phyloP scores from a whole-genome alignment of 2,329 filamentous ascomycete genomes.

The Beauveria medogensis region DNA sequence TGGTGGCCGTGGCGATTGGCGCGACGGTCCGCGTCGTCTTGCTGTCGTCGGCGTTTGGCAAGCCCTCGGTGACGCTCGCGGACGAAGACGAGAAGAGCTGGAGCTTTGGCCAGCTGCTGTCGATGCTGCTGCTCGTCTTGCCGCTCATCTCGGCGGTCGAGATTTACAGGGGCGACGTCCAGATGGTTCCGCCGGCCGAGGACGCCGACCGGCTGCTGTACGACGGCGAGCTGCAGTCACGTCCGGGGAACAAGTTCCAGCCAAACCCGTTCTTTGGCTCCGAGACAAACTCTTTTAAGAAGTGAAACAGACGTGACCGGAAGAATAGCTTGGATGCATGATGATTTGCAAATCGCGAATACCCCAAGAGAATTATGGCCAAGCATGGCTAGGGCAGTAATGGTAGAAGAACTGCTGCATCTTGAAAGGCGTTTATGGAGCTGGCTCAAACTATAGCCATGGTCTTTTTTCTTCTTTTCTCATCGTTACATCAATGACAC shows the following conservation, averaged over 20 bases:
- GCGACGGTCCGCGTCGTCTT: slow-evolving; percentile 49
- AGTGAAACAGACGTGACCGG: slow-evolving; percentile 13
- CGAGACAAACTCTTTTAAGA: slow-evolving; percentile 28
- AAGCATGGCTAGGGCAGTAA: not conserved
- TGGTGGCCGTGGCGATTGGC: slow-evolving; percentile 48
- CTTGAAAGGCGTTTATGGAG: not conserved
- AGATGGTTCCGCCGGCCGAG: slow-evolving; percentile 33
- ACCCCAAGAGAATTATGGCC: not conserved
- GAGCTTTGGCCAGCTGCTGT: slow-evolving; percentile 57
- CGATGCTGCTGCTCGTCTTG: slow-evolving; percentile 50
- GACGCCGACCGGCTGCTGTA: slow-evolving; percentile 31
- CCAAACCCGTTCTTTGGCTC: slow-evolving; percentile 38
- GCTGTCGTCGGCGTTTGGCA: slow-evolving; percentile 53
- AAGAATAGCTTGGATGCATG: too few relatives aligned
- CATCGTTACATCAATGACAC: not conserved
- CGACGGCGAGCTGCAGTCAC: slow-evolving; percentile 32
- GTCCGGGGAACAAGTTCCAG: slow-evolving; percentile 29
- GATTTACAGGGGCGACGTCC: slow-evolving; percentile 44
- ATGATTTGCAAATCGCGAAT: not conserved
- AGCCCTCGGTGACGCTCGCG: slow-evolving; percentile 38
- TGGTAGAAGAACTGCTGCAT: not conserved
- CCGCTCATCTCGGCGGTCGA: slow-evolving; percentile 53
- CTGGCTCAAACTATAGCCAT: not conserved
- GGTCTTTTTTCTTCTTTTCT: not conserved
- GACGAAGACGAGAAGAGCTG: slow-evolving; percentile 49